Evolutionary conservation across 805 yeast genomes (phyloP).

Genomic region (Priceomyces medius): DNA sequence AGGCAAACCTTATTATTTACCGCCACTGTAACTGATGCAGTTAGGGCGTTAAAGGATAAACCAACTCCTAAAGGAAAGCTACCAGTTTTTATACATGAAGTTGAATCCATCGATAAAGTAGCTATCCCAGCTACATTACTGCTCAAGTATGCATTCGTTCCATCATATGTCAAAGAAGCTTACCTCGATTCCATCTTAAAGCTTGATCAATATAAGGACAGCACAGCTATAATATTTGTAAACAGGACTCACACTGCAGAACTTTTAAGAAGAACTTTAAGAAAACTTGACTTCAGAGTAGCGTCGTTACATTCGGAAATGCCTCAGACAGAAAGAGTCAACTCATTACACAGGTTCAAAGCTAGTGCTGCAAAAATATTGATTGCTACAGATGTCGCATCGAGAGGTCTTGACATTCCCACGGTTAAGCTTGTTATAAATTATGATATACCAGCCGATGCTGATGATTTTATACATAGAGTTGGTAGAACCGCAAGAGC

Average conservation of each 20-base stretch:
- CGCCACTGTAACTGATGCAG: conserved; percentile 94
- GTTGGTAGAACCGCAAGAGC: conserved; percentile 99
- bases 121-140: conserved; percentile 75
- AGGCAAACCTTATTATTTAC: conserved; percentile 92
- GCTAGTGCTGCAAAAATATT: conserved; percentile 92
- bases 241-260: conserved; percentile 92
- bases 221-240: conserved; percentile 83
- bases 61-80: conserved; percentile 54
- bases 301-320: conserved; percentile 92
- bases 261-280: conserved; percentile 71
- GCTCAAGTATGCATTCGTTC: conserved; percentile 70
- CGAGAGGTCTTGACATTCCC: conserved; percentile 97
- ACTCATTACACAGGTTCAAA: conserved; percentile 86
- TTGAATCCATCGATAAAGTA: conserved; percentile 68
- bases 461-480: conserved; percentile 94
- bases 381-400: conserved; percentile 95
- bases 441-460: conserved; percentile 92
- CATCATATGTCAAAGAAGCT: conserved; percentile 88
- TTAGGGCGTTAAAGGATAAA: conserved; percentile 69
- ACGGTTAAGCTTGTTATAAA: conserved; percentile 86
- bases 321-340: conserved; percentile 90
- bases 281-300: conserved; percentile 72
- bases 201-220: conserved; percentile 58
- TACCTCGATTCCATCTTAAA: conserved; percentile 69
- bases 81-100: conserved; percentile 69